Base-by-base conservation (phyloP, 2,329 filamentous ascomycete species). In the Akanthomyces uredinophilus region DNA sequence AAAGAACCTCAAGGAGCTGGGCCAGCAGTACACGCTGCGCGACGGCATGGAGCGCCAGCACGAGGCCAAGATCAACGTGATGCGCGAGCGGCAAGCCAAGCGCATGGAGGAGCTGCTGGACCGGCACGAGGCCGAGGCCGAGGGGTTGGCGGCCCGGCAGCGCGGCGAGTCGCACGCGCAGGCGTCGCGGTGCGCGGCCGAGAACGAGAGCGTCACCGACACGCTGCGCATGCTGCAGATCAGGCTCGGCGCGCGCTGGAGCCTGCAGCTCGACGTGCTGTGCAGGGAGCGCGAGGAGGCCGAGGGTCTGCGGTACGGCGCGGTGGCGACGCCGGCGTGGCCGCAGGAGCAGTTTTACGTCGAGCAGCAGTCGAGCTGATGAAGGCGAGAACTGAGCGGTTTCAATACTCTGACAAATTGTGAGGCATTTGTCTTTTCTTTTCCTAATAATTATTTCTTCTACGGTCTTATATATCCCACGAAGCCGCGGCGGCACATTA, bases 51-150 rank as follows among this genome's bases (percentile, higher is more conserved):
- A 82, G 64, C 79, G 83, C 43, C 74, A 85, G 3, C 84, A 87
- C 64, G 78, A 84, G 67, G 78, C 82, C 44, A 83, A 83, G 69
- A 86, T 88, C 70, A 87, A 87, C 66, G 84, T 87, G 29, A 80
- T 88, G 76, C 78, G 85, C n/a, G 85, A 87, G 64, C 81, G 82
- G 47, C 86, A 88, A 69, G 79, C 83, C 1, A 86, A 85, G 68
- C 77, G 81, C 35, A 81, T 87, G 76, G 84, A 87, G 67, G 81
- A 86, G 64, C 75, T 87, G 4, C 71, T 83, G 1, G 77, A 80
- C 44, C 77, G 81, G 27, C 85, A 88, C 66, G 79, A 82, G 63
- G 70, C 70, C 1, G 85, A 87, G 67, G 68, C 83, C 56, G 72
- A 76, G 27, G 75, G 74, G 52, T 70, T 85, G n/a, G 68, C 69